Evolutionary conservation across 192 early-diverging fungal species (phyloP).

Genomic region (Podila epigama): DNA sequence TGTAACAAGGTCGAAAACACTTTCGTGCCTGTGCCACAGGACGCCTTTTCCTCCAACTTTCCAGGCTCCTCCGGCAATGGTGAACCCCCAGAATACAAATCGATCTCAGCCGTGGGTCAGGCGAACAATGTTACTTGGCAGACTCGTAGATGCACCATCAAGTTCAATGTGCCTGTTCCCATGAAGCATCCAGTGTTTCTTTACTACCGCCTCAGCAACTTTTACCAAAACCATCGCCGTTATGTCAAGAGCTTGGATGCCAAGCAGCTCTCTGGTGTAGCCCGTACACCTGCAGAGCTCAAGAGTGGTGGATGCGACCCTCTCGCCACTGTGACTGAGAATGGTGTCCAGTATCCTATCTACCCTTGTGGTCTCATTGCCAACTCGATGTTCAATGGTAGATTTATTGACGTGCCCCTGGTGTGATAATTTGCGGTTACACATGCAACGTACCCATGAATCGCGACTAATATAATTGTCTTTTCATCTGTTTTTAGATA

Average conservation of each 20-base stretch:
- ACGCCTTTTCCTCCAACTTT: constrained; percentile 23
- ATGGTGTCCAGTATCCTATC: constrained; percentile 56
- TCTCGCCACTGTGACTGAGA: constrained; percentile 44
- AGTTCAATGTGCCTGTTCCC: constrained; percentile 70
- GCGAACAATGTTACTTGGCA: constrained; percentile 9
- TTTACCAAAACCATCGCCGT: constrained; percentile 98
- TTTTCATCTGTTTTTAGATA: constrained; percentile 54
- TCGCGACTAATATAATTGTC: neutral
- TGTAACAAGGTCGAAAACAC: constrained; percentile 59
- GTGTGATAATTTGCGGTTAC: neutral
- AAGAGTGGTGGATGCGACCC: constrained; percentile 67
- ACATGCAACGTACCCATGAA: neutral
- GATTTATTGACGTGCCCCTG: neutral
- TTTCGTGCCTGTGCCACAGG: constrained; percentile 7
- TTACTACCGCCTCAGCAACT: constrained; percentile 97
- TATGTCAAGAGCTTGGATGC: constrained; percentile 92
- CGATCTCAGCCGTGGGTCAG: neutral
- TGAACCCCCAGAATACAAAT: constrained; percentile 30
- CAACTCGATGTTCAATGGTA: constrained; percentile 97
- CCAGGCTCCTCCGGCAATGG: constrained; percentile 10
- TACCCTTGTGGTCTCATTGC: constrained; percentile 99
- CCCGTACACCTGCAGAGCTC: constrained; percentile 48
- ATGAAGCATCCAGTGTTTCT: constrained; percentile 85
- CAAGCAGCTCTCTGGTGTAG: constrained; percentile 81
- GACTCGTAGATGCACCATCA: constrained; percentile 70